Conservation (phyloP, 176 grass and related monocot genomes). For the Saccharum spontaneum region DNA sequence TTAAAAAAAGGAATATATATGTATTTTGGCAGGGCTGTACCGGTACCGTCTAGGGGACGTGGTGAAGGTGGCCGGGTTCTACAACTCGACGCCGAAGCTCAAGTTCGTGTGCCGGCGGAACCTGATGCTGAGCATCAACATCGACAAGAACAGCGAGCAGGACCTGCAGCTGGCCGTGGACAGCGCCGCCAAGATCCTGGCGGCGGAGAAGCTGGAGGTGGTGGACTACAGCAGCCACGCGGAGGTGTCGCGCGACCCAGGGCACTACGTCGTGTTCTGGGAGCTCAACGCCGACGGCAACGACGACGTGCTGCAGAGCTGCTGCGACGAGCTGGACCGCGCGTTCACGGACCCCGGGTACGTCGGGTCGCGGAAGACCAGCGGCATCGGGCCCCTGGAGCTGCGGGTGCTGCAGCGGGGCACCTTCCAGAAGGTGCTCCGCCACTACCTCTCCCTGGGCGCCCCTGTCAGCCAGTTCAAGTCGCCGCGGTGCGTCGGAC, state of each 20-base stretch:
- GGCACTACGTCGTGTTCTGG: constrained; percentile 77
- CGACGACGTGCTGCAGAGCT: constrained; percentile 51
- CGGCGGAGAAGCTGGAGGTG: constrained; percentile 66
- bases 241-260: constrained; percentile 55
- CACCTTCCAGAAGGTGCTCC: constrained; percentile 63
- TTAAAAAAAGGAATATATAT: no score
- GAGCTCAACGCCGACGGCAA: constrained; percentile 49
- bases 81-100: no score
- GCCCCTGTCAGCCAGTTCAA: constrained; percentile 84
- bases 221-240: constrained; percentile 82
- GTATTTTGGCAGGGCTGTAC: no score
- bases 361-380: constrained; percentile 23
- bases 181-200: constrained; percentile 45
- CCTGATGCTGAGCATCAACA: constrained; percentile 35
- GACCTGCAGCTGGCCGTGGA: constrained; percentile 75
- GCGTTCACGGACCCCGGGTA: constrained; percentile 64
- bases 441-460: constrained; percentile 55
- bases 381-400: no score
- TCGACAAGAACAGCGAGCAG: constrained; percentile 93
- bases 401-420: constrained; percentile 8
- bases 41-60: no score
- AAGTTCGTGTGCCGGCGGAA: no score
- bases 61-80: no score
- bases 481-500: constrained; percentile 57
- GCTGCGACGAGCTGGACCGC: constrained; percentile 73